Percentiles rank a stretch among this genome's conserved stretches.
phyloP scores from a whole-genome alignment of 2,329 filamentous ascomycete genomes.

The Fusarium domesticum region DNA sequence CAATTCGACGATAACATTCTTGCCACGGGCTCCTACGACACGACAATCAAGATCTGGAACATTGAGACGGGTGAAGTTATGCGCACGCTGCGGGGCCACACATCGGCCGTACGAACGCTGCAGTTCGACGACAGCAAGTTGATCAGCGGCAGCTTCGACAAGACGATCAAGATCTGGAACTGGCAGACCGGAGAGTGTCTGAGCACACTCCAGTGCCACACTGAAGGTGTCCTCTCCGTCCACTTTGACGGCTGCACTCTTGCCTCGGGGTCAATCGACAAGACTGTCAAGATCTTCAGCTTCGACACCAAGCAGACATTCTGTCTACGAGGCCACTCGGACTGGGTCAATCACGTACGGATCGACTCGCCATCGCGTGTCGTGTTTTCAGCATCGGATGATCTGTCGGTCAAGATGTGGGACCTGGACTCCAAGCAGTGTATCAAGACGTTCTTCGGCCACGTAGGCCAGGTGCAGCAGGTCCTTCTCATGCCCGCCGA shows the following conservation, averaged over 20 bases:
- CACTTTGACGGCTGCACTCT: conserved; percentile 84
- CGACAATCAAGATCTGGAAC: conserved; percentile 95
- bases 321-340: conserved; percentile 75
- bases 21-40: conserved; percentile 92
- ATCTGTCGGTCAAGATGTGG: conserved; percentile 88
- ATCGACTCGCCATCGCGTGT: conserved; percentile 80
- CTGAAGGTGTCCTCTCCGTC: conserved; percentile 77
- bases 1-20: conserved; percentile 81
- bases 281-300: conserved; percentile 89
- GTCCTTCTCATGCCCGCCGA: conserved; percentile 79
- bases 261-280: conserved; percentile 86
- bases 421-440: conserved; percentile 81
- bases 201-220: conserved; percentile 75
- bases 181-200: conserved; percentile 89
- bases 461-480: conserved; percentile 94
- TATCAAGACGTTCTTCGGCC: conserved; percentile 76
- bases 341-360: conserved; percentile 96
- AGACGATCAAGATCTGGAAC: conserved; percentile 91
- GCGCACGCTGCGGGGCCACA: conserved; percentile 80
- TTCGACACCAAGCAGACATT: conserved; percentile 81
- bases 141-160: conserved; percentile 85
- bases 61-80: conserved; percentile 83
- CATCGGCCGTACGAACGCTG: conserved; percentile 77
- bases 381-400: conserved; percentile 89
- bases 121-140: conserved; percentile 92